These are phyloP conservation scores for Pyrenochaeta sp. DNA, from an alignment of 2,329 filamentous ascomycete species.

Conservation along the genomic window DNA sequence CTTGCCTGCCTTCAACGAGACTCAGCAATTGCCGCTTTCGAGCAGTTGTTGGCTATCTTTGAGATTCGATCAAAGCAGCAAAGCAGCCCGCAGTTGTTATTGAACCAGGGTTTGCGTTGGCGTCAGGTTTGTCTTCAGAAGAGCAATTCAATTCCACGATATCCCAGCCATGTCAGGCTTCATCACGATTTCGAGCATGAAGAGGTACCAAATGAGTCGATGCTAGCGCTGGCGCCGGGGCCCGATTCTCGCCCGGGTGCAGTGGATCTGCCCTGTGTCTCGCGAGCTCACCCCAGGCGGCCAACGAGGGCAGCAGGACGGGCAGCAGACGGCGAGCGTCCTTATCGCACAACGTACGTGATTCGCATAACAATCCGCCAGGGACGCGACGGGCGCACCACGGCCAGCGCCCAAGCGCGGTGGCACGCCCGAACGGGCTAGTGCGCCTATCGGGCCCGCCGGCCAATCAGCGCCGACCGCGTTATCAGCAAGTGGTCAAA, in stretches of 20 bases:
- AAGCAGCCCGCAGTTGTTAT: too few relatives aligned
- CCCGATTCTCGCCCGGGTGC: neutral
- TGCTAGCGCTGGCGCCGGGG: too few relatives aligned
- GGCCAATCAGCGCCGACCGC: conserved; percentile 19
- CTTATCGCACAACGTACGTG: conserved; percentile 16
- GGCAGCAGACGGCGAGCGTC: neutral
- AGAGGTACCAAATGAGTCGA: too few relatives aligned
- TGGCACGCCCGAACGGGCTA: conserved; percentile 1
- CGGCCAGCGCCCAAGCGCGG: neutral
- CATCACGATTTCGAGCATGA: too few relatives aligned
- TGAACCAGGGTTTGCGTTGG: too few relatives aligned
- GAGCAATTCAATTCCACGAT: too few relatives aligned
- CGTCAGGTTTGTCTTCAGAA: too few relatives aligned
- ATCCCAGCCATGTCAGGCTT: too few relatives aligned
- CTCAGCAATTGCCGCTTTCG: too few relatives aligned
- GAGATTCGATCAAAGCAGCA: too few relatives aligned
- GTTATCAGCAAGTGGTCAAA: conserved; percentile 4
- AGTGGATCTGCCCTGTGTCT: conserved; percentile 1
- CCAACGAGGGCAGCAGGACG: neutral
- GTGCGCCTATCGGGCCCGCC: neutral
- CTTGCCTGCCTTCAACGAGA: too few relatives aligned
- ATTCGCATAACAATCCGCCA: conserved; percentile 9
- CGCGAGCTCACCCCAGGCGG: neutral
- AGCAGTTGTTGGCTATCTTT: too few relatives aligned
- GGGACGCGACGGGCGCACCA: conserved; percentile 2